Evolutionary conservation across 306 rosid species (phyloP), one percentile per base, ranked within the genome.

Genomic region (Bauhinia variegata): DNA sequence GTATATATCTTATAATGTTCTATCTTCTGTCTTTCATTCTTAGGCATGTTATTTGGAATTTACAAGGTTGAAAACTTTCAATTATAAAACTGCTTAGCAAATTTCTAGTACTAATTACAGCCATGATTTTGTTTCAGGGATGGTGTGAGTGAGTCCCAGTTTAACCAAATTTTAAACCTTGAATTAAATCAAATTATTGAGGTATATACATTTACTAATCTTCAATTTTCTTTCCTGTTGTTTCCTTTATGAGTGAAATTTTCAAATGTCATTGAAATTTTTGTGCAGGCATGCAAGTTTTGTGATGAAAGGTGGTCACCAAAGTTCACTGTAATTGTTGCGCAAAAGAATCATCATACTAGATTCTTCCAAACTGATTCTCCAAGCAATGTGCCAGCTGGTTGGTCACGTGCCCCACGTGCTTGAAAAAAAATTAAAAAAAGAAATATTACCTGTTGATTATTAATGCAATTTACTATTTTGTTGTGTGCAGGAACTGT

Each of bases 141-240:
- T 58, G 85, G 85, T 28, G 85, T 80, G 28, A 76, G 85, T 63
- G 85, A 80, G 38, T 56, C 82, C 4, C 74, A 80, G 55, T 81
- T 81, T 72, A 81, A 52, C 56, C 79, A 81, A 18, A 71, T 81
- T 12, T 38, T 81, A 17, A 76, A 81, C 58, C 32, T 36, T 37
- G 85, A 81, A 38, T 58, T 81, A 1, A 18, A 38, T n/a, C 63
- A 77, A 42, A 81, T 76, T 17, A 81, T 73, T 11, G 46, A 76
- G 85, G 85, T 76, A 31, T 47, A 19, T 13, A 49, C 46, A 3
- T 14, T 14, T 4, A 11, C 19, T 44, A 11, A n/a, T 38, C 30
- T 37, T 39, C 4, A 54, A 61, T 28, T 60, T 60, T 8, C 5
- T 6, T 1, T 53, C 3, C 53, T 4, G 39, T 15, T 18, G 17